phyloP scores from a whole-genome alignment of 192 early-diverging fungal species.

The Coemansia sp. region DNA sequence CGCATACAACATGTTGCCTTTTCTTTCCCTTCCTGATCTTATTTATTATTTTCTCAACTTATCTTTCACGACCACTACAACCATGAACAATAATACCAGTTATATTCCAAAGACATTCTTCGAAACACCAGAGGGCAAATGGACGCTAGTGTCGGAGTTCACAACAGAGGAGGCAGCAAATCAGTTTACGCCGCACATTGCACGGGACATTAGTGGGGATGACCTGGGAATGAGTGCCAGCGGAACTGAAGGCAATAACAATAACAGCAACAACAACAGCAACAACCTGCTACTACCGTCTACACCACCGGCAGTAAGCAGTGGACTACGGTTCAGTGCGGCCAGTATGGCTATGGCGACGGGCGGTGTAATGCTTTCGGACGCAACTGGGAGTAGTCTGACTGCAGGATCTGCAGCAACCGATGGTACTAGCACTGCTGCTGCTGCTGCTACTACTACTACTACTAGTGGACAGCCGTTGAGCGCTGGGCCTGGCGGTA shows the following conservation, averaged over 20 bases:
- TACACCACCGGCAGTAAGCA: background rate
- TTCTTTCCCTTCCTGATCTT: background rate
- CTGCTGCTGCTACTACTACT: too few relatives aligned
- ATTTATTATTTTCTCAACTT: background rate
- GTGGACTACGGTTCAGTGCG: conserved; percentile 19
- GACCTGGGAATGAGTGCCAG: conserved; percentile 38
- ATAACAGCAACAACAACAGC: too few relatives aligned
- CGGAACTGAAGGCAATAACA: background rate
- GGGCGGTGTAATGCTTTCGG: conserved; percentile 35
- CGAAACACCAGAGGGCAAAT: conserved; percentile 52
- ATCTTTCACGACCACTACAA: background rate
- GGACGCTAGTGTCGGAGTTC: conserved; percentile 42
- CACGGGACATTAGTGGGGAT: conserved; percentile 28
- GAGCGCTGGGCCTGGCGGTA: background rate
- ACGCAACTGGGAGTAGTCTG: conserved; percentile 6
- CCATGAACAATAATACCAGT: conserved; percentile 3
- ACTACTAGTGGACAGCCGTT: background rate
- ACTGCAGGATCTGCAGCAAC: background rate
- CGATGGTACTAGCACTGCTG: too few relatives aligned
- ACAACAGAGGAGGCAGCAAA: conserved; percentile 50
- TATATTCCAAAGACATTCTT: conserved; percentile 23
- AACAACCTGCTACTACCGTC: background rate
- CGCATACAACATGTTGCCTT: background rate
- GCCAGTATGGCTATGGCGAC: conserved; percentile 34
- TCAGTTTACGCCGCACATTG: conserved; percentile 44